These are phyloP conservation scores for Coprinopsis strossmayeri DNA, from an alignment of 768 basidiomycete genomes.

Conservation along the genomic window DNA sequence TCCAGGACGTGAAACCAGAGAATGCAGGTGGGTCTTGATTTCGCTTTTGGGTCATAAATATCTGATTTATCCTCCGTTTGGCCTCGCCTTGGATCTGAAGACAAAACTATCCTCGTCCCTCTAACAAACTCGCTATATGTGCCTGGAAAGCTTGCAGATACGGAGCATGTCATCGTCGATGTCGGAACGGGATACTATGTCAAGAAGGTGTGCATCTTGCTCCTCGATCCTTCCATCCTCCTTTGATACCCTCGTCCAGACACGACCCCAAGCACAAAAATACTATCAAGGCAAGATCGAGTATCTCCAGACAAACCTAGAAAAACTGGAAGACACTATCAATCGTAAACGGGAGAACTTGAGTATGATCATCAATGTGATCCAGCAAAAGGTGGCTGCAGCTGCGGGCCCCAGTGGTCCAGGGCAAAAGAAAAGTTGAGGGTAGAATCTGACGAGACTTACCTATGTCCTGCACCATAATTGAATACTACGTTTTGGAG, in stretches of 20 bases:
- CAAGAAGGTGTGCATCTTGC: slow-evolving; percentile 72
- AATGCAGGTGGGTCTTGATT: slow-evolving; percentile 44
- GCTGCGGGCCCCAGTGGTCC: not conserved
- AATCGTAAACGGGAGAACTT: slow-evolving; percentile 88
- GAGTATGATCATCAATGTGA: slow-evolving; percentile 62
- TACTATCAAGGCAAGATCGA: slow-evolving; percentile 3
- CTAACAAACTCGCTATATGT: slow-evolving; percentile 94
- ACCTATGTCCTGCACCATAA: too few species aligned
- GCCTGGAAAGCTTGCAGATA: slow-evolving; percentile 80
- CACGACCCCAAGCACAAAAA: slow-evolving; percentile 1
- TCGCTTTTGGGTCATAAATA: not conserved
- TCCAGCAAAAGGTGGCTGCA: slow-evolving; percentile 50
- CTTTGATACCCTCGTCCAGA: not conserved
- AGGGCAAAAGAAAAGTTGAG: not conserved
- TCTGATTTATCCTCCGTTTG: not conserved
- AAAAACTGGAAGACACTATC: slow-evolving; percentile 83
- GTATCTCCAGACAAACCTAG: slow-evolving; percentile 69
- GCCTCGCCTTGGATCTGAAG: slow-evolving; percentile 19
- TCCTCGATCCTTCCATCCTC: not conserved
- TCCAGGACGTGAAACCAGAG: slow-evolving; percentile 62
- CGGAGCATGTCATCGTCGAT: slow-evolving; percentile 88
- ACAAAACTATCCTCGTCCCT: slow-evolving; percentile 85
- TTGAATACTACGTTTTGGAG: too few species aligned
- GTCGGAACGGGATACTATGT: slow-evolving; percentile 97
- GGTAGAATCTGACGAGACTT: too few species aligned